phyloP scores from a whole-genome alignment of 257 asterid species.

The Echium plantagineum region DNA sequence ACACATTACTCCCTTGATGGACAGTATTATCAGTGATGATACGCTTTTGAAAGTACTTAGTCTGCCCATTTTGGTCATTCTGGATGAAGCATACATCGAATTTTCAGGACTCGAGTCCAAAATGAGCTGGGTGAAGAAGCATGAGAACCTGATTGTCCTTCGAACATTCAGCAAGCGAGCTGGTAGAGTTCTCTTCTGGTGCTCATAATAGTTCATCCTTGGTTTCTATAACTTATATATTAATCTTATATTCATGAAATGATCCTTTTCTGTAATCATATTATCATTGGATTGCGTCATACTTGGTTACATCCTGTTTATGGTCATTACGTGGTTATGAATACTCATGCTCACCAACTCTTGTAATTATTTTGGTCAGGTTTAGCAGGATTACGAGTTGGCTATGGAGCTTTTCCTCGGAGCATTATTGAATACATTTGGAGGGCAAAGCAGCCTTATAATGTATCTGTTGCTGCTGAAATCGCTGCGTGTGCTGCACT shows the following conservation, averaged over 20 bases:
- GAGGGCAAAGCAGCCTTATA: conserved; percentile 98
- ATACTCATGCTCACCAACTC: neutral
- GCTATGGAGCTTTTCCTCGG: conserved; percentile 90
- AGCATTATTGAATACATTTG: conserved; percentile 88
- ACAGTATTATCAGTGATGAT: conserved; percentile 74
- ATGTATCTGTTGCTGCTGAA: conserved; percentile 97
- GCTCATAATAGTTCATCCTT: neutral
- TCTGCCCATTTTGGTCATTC: conserved; percentile 73
- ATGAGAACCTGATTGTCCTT: conserved; percentile 87
- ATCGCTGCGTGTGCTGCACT: conserved; percentile 92
- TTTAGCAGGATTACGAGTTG: conserved; percentile 90
- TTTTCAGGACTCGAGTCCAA: conserved; percentile 78
- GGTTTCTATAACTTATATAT: neutral
- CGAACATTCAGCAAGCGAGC: conserved; percentile 98
- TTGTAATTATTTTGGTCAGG: conserved; percentile 36
- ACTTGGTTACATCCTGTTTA: neutral
- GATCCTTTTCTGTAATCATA: too few relatives aligned
- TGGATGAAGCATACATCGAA: conserved; percentile 96
- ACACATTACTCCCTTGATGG: conserved; percentile 6
- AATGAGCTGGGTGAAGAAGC: conserved; percentile 96
- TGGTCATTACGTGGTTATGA: neutral
- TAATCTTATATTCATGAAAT: too few relatives aligned
- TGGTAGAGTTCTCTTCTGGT: conserved; percentile 31
- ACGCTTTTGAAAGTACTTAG: conserved; percentile 56
- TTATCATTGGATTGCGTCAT: neutral